Percentiles rank a stretch among this genome's conserved stretches.
These are phyloP conservation scores for Hyphopichia khmerensis DNA, from an alignment of 1,139 yeast species.

Conservation along the genomic window DNA sequence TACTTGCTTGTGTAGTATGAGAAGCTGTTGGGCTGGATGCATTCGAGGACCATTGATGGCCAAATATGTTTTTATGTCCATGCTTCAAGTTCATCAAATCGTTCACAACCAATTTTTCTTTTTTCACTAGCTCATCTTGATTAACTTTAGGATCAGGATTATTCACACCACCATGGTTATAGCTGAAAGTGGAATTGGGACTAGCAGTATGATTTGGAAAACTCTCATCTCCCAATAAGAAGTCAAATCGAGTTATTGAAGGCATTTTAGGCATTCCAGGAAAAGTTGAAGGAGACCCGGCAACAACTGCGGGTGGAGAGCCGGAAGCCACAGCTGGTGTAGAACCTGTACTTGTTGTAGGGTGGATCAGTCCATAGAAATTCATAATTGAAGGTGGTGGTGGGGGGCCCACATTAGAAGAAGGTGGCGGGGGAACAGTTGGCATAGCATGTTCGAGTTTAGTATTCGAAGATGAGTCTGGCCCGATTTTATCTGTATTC, in stretches of 20 bases:
- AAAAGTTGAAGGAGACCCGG: conserved; percentile 3
- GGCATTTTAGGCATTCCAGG: conserved; percentile 20
- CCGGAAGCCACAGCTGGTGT: background rate
- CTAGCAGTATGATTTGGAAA: conserved; percentile 18
- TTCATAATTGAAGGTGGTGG: conserved; percentile 5
- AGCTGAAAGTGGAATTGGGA: conserved; percentile 5
- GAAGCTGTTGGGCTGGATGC: background rate
- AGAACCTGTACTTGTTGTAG: background rate
- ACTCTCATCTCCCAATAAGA: conserved; percentile 27
- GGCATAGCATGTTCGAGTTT: too few species aligned
- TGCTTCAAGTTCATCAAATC: conserved; percentile 32
- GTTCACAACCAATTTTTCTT: conserved; percentile 36
- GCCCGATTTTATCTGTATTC: too few species aligned
- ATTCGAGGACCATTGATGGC: conserved; percentile 1
- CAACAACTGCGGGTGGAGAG: background rate
- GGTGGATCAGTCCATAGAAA: conserved; percentile 7
- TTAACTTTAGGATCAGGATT: conserved; percentile 1
- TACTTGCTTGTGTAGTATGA: background rate
- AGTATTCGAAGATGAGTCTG: too few species aligned
- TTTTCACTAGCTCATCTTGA: conserved; percentile 25
- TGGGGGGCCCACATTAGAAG: background rate
- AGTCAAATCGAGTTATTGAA: conserved; percentile 29
- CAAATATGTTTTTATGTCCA: conserved; percentile 1
- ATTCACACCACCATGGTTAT: background rate
- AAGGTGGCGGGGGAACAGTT: background rate